phyloP scores from a whole-genome alignment of 768 basidiomycete species.

The Termitomyces sp. region DNA sequence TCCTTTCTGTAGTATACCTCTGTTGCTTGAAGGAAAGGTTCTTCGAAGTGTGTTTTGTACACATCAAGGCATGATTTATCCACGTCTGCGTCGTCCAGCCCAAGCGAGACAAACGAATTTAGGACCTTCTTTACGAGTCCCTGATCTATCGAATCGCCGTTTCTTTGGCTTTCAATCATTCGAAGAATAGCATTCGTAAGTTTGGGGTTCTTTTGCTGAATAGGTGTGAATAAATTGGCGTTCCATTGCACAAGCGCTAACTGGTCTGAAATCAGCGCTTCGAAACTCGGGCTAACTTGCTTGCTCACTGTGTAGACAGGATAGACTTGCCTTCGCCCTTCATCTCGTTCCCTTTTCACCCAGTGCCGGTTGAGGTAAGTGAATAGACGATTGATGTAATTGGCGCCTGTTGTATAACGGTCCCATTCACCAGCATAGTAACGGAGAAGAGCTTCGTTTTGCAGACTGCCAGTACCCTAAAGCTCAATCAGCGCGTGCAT shows the following conservation, averaged over 20 bases:
- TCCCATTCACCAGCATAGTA: constrained; percentile 96
- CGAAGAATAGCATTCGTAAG: constrained; percentile 84
- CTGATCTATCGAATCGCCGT: constrained; percentile 92
- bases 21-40: constrained; percentile 84
- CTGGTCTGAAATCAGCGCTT: constrained; percentile 33
- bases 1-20: constrained; percentile 91
- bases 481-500: constrained; percentile 6
- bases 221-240: constrained; percentile 79
- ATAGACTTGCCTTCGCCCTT: constrained; percentile 93
- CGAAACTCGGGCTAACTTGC: not conserved
- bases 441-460: constrained; percentile 83
- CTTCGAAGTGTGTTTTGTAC: constrained; percentile 89
- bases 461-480: constrained; percentile 74
- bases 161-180: constrained; percentile 89
- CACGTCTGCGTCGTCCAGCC: constrained; percentile 87
- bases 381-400: constrained; percentile 96
- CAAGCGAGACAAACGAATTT: constrained; percentile 92
- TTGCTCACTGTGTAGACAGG: constrained; percentile 86
- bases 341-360: constrained; percentile 98
- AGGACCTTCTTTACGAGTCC: constrained; percentile 92
- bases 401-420: constrained; percentile 94
- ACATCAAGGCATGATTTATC: constrained; percentile 92
- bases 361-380: constrained; percentile 98
- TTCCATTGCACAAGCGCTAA: constrained; percentile 98
- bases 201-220: constrained; percentile 81